These are phyloP conservation scores for Sutorius eximius DNA, from an alignment of 1,284 basidiomycete genomes.

Conservation along the genomic window DNA sequence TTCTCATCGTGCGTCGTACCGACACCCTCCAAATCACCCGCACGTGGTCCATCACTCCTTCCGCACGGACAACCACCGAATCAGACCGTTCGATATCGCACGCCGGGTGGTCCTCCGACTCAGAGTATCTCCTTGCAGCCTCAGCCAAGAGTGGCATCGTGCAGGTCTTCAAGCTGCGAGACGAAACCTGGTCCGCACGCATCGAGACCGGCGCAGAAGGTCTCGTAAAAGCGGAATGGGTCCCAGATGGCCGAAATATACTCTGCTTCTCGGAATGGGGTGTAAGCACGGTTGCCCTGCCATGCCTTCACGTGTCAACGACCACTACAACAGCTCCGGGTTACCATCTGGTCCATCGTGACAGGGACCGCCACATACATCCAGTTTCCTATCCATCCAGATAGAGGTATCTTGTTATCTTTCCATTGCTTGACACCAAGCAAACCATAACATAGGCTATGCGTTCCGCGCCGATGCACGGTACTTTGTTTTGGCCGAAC, in stretches of 20 bases:
- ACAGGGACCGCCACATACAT: constrained; percentile 72
- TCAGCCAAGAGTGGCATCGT: constrained; percentile 65
- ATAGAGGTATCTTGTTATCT: constrained; percentile 52
- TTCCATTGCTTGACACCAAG: neutral
- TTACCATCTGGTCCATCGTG: constrained; percentile 78
- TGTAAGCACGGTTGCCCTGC: constrained; percentile 49
- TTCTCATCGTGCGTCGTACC: constrained; percentile 70
- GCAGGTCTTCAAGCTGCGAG: constrained; percentile 70
- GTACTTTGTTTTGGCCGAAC: constrained; percentile 80
- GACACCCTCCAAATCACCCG: constrained; percentile 75
- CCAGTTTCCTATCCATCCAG: constrained; percentile 75
- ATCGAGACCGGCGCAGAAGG: constrained; percentile 83
- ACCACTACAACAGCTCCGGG: constrained; percentile 58
- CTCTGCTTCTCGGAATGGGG: constrained; percentile 89
- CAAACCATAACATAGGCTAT: constrained; percentile 52
- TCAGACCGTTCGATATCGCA: constrained; percentile 57
- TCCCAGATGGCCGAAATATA: constrained; percentile 74
- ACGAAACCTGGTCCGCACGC: constrained; percentile 70
- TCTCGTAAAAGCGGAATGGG: constrained; percentile 81
- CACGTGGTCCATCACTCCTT: constrained; percentile 64
- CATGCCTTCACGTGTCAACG: constrained; percentile 2
- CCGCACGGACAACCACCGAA: constrained; percentile 36
- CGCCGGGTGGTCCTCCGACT: constrained; percentile 80
- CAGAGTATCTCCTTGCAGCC: constrained; percentile 76
- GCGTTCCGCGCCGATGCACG: constrained; percentile 76